Evolutionary conservation across 495 filamentous ascomycete species (phyloP).

Genomic region (Aspergillus kassunensis): DNA sequence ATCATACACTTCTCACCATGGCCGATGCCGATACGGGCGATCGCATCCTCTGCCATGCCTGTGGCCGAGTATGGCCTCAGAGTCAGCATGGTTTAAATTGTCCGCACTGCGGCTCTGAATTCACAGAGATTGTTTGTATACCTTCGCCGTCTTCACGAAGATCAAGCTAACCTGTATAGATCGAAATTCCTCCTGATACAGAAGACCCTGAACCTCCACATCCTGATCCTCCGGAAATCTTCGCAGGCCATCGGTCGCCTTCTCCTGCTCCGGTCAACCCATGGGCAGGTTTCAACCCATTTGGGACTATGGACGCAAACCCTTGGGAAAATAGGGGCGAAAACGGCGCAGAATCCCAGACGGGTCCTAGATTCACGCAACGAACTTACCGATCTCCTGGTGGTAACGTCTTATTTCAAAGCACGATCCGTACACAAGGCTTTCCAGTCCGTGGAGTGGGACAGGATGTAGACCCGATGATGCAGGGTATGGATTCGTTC

Average conservation of each 20-base stretch:
- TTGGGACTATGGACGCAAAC: constrained; percentile 15
- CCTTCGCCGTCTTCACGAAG: constrained; percentile 17
- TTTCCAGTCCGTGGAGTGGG: constrained; percentile 18
- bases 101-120: constrained; percentile 72
- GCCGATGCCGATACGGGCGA: constrained; percentile 44
- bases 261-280: constrained; percentile 17
- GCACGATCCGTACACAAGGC: constrained; percentile 29
- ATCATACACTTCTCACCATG: constrained; percentile 18
- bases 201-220: constrained; percentile 10
- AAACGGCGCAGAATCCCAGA: neutral
- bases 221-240: constrained; percentile 16
- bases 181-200: constrained; percentile 36
- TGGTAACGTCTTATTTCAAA: constrained; percentile 38
- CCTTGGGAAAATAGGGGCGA: constrained; percentile 30
- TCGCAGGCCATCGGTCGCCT: constrained; percentile 18
- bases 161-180: constrained; percentile 35
- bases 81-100: constrained; percentile 65
- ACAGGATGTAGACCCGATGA: constrained; percentile 19
- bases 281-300: constrained; percentile 37
- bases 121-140: constrained; percentile 68
- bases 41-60: constrained; percentile 77
- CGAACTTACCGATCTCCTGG: constrained; percentile 47
- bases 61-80: constrained; percentile 72
- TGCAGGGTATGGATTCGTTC: constrained; percentile 29
- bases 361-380: constrained; percentile 23